These are phyloP conservation scores for Cylindrotheca closterium DNA, from an alignment of 108 stramenopile species.

Conservation along the genomic window DNA sequence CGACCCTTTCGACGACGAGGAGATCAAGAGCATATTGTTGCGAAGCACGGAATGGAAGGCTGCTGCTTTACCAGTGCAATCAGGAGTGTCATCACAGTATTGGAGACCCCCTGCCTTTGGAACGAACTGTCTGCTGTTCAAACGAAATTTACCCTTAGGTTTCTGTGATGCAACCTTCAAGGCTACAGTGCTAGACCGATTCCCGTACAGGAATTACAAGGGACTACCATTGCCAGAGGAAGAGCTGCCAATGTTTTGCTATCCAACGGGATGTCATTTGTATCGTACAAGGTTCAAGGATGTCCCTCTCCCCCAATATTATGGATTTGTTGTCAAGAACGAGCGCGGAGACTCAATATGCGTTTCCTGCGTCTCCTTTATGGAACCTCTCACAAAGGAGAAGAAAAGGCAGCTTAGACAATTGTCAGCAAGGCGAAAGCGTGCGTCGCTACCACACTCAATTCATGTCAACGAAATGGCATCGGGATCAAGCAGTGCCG, in stretches of 20 bases:
- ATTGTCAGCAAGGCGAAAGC: conserved; percentile 51
- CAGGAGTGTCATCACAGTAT: not conserved
- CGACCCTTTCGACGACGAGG: conserved; percentile 45
- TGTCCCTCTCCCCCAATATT: conserved; percentile 68
- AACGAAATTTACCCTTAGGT: conserved; percentile 68
- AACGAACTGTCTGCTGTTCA: conserved; percentile 34
- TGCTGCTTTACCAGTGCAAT: not conserved
- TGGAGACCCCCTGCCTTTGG: conserved; percentile 8
- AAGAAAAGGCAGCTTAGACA: conserved; percentile 53
- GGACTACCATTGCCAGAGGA: conserved; percentile 84
- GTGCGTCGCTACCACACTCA: conserved; percentile 69
- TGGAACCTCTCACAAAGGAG: conserved; percentile 67
- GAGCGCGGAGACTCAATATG: conserved; percentile 82
- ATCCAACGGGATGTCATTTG: conserved; percentile 76
- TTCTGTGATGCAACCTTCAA: conserved; percentile 78
- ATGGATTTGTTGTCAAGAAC: conserved; percentile 90
- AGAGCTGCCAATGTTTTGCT: conserved; percentile 89
- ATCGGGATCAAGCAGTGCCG: not conserved
- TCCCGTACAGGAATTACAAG: conserved; percentile 83
- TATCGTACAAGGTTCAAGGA: conserved; percentile 64
- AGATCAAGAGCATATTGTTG: conserved; percentile 38
- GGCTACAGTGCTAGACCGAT: conserved; percentile 76
- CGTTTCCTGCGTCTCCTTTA: conserved; percentile 85
- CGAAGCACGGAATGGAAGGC: conserved; percentile 37
- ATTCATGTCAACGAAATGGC: not conserved